phyloP scores from a whole-genome alignment of 352 stramenopile genomes.

The Globisporangium barbulae region DNA sequence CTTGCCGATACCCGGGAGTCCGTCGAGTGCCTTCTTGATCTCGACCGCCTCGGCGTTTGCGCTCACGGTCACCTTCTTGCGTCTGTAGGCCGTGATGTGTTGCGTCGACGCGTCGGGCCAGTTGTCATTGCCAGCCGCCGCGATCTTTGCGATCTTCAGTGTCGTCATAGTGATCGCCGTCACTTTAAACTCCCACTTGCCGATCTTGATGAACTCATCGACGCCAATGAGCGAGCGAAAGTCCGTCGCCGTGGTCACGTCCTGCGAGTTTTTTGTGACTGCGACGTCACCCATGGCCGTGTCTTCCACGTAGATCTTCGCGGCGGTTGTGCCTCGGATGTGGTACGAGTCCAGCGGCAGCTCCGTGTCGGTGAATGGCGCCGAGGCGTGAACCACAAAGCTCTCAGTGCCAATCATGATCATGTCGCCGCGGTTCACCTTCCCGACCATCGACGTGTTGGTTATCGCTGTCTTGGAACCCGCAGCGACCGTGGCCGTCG shows the following conservation, averaged over 20 bases:
- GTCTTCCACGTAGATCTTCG: slow-evolving; percentile 45
- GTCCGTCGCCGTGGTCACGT: slow-evolving; percentile 42
- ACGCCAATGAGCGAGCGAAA: slow-evolving; percentile 31
- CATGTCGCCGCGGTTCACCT: slow-evolving; percentile 63
- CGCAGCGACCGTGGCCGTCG: slow-evolving; percentile 39
- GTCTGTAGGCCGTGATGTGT: slow-evolving; percentile 62
- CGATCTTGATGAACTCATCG: slow-evolving; percentile 62
- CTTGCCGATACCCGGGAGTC: slow-evolving; percentile 48
- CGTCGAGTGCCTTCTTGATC: slow-evolving; percentile 38
- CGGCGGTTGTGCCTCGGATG: slow-evolving; percentile 34
- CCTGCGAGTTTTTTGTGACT: slow-evolving; percentile 29
- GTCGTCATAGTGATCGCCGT: slow-evolving; percentile 20
- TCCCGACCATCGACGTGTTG: slow-evolving; percentile 46
- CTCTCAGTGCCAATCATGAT: slow-evolving; percentile 51
- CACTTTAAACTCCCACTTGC: slow-evolving; percentile 43
- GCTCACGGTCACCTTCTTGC: slow-evolving; percentile 62
- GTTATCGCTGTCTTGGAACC: slow-evolving; percentile 52
- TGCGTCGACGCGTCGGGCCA: slow-evolving; percentile 36
- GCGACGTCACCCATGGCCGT: slow-evolving; percentile 64
- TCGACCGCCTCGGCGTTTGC: slow-evolving; percentile 50
- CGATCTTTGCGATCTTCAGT: slow-evolving; percentile 38
- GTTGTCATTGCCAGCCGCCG: slow-evolving; percentile 12
- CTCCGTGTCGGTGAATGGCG: slow-evolving; percentile 63
- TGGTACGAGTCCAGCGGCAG: slow-evolving; percentile 72
- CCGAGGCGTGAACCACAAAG: slow-evolving; percentile 61